Evolutionary conservation across 805 yeast genomes (phyloP).

Genomic region (Wickerhamiella lipophila): DNA sequence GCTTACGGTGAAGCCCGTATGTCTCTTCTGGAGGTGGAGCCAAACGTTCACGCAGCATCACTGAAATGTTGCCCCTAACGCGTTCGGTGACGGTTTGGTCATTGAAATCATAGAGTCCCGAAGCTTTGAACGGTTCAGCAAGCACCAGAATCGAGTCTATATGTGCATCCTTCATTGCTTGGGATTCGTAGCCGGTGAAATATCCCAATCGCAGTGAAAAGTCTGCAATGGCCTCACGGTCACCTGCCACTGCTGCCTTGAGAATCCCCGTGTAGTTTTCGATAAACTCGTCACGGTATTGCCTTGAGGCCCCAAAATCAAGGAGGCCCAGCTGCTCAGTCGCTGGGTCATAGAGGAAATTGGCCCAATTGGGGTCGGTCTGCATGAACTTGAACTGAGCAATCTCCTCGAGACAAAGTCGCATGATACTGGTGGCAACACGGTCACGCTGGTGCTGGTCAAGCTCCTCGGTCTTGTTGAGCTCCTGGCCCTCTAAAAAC

Average conservation of each 20-base stretch:
- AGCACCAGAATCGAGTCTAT: conserved; percentile 78
- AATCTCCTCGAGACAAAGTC: conserved; percentile 74
- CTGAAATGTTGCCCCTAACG: conserved; percentile 71
- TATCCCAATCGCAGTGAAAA: conserved; percentile 70
- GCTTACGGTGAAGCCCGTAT: conserved; percentile 86
- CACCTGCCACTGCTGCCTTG: conserved; percentile 59
- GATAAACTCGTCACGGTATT: conserved; percentile 56
- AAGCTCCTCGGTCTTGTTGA: conserved; percentile 55
- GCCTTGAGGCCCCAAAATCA: conserved; percentile 93
- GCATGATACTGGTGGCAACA: conserved; percentile 78
- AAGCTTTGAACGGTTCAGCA: conserved; percentile 76
- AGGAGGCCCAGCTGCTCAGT: conserved; percentile 67
- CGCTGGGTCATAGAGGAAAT: conserved; percentile 67
- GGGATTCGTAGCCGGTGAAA: conserved; percentile 80
- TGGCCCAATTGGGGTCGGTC: conserved; percentile 99
- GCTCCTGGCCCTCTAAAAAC: conserved; percentile 68
- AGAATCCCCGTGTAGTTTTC: conserved; percentile 55
- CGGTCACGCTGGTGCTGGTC: conserved; percentile 62
- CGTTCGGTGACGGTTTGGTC: conserved; percentile 88
- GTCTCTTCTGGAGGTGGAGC: conserved; percentile 99
- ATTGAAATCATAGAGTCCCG: conserved; percentile 49
- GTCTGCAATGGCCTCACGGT: conserved; percentile 48
- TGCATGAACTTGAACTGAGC: conserved; percentile 85
- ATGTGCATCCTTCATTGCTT: conserved; percentile 82
- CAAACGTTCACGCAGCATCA: conserved; percentile 83